Evolutionary conservation across 495 filamentous ascomycete species (phyloP), one percentile per base, ranked within the genome.

Genomic region (Aspergillus diversus): DNA sequence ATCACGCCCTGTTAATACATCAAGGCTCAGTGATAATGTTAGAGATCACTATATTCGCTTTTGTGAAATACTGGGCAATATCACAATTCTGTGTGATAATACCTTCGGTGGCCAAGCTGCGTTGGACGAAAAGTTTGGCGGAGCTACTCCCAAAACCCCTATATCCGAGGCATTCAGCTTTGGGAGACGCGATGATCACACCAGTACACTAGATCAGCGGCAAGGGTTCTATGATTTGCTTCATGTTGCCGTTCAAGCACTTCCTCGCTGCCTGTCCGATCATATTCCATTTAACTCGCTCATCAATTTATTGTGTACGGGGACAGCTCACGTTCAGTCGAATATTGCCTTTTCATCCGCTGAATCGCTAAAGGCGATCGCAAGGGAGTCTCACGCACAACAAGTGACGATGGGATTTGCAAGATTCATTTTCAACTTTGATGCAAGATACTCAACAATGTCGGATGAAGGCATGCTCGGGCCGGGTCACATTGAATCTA

Each of bases 401-500:
- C 92, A 93, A 73, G 94, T 99, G 27, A 97, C 94, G 3, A 96
- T 97, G 70, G 93, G 96, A 5, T 99, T 98, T 77, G 90, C 93
- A 15, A 81, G 93, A 43, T 99, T 98, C 66, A 98, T 99, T 35
- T 97, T 99, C 79, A 96, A 92, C 57, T 98, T 97, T 70, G 96
- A 99, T 75, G 92, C 94, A 65, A 89, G 92, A 33, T 97, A 97
- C 74, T 92, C 93, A 1, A 98, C 95, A 21, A 97, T 97, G 90
- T 96, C 93, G 8, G 96, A 98, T 68, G 93, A 97, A 48, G 95
- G 96, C 4, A 93, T 99, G 91, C 86, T 99, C 31, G 95, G 95
- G 6, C 88, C 92, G 31, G 91, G 88, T 9, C 96, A 99, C 71
- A 97, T 99, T 55, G 96, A 99, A 69, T 96, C 89, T 60, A 98